Base-by-base conservation (phyloP, 2,329 filamentous ascomycete species). In the Exophiala spinifera region DNA sequence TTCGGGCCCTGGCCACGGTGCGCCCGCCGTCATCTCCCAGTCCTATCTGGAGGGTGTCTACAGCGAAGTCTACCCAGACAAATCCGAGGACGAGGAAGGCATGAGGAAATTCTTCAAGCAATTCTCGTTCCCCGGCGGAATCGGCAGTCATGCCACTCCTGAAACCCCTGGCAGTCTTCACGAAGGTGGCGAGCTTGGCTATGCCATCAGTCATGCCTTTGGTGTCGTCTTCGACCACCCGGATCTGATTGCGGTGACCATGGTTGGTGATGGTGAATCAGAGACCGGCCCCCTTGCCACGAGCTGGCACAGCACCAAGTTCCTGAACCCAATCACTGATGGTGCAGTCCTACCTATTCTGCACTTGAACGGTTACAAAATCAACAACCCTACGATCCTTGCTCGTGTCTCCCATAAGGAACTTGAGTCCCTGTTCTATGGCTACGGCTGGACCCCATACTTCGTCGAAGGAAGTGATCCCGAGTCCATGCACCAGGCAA, bases 301-400 rank as follows among this genome's bases (percentile, higher is more conserved):
- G 1, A 85, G 85, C 52, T 91, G 88, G 88, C 88, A 91, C 72
- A 87, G 85, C 71, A 91, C 81, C 66, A 91, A 91, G 69, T 91
- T 90, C 72, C 78, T 91, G 60, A 90, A 91, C 66, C 88, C 88
- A 3, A 86, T 88, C 62, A 85, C 81, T 0, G 87, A 91, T 64
- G 88, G 88, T 25, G 88, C 87, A 34, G 88, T 91, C 6, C 77
- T 91, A 1, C 88, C 88, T 0, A 83, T 91, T 4, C 78, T 91
- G 10, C 87, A 91, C 69, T 76, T 91, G 31, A 91, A 91, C 64
- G 88, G 88, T 44, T 91, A 91, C 79, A 91, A 91, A 76, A 91
- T 91, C 75, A 88, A 89, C 75, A 89, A 89, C 70, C 86, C 86
- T 7, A 91, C 84, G 4, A 67, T 91, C 0, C 79, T 91, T 14